Base-by-base conservation (phyloP, 2,329 filamentous ascomycete genomes). In the Arthroderma uncinatum region DNA sequence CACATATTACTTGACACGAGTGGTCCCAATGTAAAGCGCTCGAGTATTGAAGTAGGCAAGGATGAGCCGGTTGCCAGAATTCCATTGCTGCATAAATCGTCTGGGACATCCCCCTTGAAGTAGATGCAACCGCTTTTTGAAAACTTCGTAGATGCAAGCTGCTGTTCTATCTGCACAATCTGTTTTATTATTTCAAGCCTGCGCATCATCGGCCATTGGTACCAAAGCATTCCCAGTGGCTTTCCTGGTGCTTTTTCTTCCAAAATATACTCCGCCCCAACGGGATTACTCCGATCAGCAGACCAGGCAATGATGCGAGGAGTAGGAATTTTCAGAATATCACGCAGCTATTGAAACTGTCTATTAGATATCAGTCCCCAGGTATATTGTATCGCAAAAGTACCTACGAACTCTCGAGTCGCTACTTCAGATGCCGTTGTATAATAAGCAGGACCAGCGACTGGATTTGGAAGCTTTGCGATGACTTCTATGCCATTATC, bases 161-260 rank as follows among this genome's bases (percentile, higher is more conserved):
- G 63, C 16, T 68, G 73, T n/a, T 69, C 70, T 34, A 70, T 68
- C 61, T 73, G 70, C 65, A 68, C 44, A 69, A 69, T n/a, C 65
- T 64, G 39, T 64, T 62, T 6, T 34, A 58, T 2, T 55, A 30
- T 23, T n/a, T n/a, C n/a, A n/a, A n/a, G n/a, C n/a, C n/a, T n/a
- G n/a, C n/a, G n/a, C n/a, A n/a, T n/a, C n/a, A n/a, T n/a, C n/a
- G n/a, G n/a, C n/a, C n/a, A n/a, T n/a, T n/a, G n/a, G n/a, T n/a
- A n/a, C n/a, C n/a, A n/a, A n/a, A 5, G 9, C 3, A 58, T 42
- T 10, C 57, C n/a, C n/a, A n/a, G n/a, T n/a, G n/a, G n/a, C n/a
- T n/a, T n/a, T 1, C 62, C 62, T 12, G 60, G 23, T 6, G 61
- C 54, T 19, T 64, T 62, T 55, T 70, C 70, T 67, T 71, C 68